phyloP scores from a whole-genome alignment of 345 rosid genomes.

The Salix viminalis region DNA sequence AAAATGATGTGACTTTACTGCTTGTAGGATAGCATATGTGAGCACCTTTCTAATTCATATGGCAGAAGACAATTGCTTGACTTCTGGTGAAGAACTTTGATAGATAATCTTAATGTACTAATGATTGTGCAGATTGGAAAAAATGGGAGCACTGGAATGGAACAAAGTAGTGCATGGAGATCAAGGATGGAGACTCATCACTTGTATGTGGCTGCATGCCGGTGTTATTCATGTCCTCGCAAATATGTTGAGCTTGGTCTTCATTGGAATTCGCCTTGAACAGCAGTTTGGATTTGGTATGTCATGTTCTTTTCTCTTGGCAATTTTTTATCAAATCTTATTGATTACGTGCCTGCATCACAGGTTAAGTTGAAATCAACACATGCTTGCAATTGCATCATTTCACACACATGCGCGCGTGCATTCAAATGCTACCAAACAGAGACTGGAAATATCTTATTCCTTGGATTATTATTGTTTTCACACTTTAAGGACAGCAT shows the following conservation, averaged over 20 bases:
- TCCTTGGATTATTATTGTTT: background rate
- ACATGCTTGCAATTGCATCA: background rate
- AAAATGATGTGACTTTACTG: background rate
- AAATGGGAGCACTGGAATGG: conserved; percentile 83
- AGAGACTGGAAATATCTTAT: background rate
- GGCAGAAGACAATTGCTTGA: background rate
- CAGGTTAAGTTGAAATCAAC: background rate
- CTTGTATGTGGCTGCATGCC: conserved; percentile 94
- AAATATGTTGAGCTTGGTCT: conserved; percentile 79
- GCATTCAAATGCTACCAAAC: background rate
- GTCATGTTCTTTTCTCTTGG: conserved; percentile 5
- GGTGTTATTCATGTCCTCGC: conserved; percentile 89
- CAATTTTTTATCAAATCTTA: background rate
- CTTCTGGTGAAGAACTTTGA: background rate
- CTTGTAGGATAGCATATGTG: background rate
- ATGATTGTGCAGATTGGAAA: conserved; percentile 54
- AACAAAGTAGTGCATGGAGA: conserved; percentile 57
- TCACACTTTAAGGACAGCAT: background rate
- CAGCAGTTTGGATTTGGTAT: conserved; percentile 93
- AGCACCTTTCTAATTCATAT: background rate
- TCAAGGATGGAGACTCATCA: conserved; percentile 85
- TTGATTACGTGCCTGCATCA: background rate
- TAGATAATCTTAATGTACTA: background rate
- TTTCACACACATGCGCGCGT: background rate
- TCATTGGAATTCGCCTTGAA: conserved; percentile 88